These are phyloP conservation scores for Mycena galericulata DNA, from an alignment of 768 basidiomycete genomes.

Conservation along the genomic window DNA sequence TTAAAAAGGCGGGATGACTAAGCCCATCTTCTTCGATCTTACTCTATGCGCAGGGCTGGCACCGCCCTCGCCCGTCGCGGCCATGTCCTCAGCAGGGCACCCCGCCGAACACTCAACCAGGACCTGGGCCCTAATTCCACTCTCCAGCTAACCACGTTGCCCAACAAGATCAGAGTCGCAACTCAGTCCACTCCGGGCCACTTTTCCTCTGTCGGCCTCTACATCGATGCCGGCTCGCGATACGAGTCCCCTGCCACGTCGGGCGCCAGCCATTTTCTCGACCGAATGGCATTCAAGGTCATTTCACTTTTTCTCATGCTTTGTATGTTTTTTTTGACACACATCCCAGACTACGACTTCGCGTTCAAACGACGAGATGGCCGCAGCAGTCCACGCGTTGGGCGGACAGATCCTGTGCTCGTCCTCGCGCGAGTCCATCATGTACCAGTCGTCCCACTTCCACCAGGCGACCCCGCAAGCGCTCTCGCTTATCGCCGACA, in stretches of 20 bases:
- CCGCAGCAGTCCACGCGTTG: conserved; percentile 80
- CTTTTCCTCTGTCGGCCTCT: conserved; percentile 94
- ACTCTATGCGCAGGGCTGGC: conserved; percentile 55
- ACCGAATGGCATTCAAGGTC: conserved; percentile 98
- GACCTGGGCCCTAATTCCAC: conserved; percentile 43
- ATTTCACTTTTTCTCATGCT: conserved; percentile 20
- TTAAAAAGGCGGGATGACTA: too few relatives aligned
- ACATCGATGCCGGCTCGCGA: conserved; percentile 92
- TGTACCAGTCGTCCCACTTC: conserved; percentile 98
- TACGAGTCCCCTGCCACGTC: conserved; percentile 81
- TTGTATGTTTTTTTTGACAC: conserved; percentile 11
- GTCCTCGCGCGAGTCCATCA: conserved; percentile 92
- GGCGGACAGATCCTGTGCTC: conserved; percentile 95
- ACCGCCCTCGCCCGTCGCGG: conserved; percentile 53
- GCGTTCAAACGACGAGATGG: conserved; percentile 83
- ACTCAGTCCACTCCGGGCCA: conserved; percentile 93
- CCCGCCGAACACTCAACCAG: conserved; percentile 33
- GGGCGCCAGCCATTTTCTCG: conserved; percentile 93
- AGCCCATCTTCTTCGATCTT: neutral
- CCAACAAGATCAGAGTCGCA: conserved; percentile 92
- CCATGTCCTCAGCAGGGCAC: conserved; percentile 40
- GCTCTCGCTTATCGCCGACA: conserved; percentile 91
- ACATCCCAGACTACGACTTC: conserved; percentile 74
- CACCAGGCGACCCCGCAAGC: conserved; percentile 85
- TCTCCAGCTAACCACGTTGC: conserved; percentile 82